phyloP scores from a whole-genome alignment of 176 grass and related monocot species.

The Avena atlantica region DNA sequence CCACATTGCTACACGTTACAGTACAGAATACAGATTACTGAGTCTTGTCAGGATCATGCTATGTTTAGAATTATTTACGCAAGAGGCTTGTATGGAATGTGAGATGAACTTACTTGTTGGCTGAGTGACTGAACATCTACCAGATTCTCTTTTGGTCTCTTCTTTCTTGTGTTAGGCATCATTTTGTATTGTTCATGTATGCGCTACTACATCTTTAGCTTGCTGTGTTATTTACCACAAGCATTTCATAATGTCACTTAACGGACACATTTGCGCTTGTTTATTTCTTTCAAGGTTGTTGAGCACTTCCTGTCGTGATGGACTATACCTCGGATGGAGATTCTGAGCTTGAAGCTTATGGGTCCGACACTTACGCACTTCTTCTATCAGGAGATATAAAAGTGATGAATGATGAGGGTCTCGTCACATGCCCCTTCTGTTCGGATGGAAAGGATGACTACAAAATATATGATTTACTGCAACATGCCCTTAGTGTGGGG shows the following conservation, averaged over 20 bases:
- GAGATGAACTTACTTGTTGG: background rate
- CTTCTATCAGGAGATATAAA: constrained; percentile 57
- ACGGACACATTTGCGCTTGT: background rate
- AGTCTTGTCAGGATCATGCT: background rate
- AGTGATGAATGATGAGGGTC: constrained; percentile 48
- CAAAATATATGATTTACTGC: constrained; percentile 57
- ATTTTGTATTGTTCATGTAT: constrained; percentile 15
- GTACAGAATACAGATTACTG: background rate
- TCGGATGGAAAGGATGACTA: constrained; percentile 52
- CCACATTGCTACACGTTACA: background rate
- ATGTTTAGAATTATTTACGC: background rate
- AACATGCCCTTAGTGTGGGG: constrained; percentile 70
- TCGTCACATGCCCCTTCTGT: constrained; percentile 81
- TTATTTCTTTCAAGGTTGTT: constrained; percentile 10
- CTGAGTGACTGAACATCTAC: constrained; percentile 6
- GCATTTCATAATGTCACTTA: background rate
- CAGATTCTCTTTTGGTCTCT: background rate
- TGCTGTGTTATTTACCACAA: constrained; percentile 1
- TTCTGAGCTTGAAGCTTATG: constrained; percentile 68
- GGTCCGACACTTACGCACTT: constrained; percentile 31
- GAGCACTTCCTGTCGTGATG: constrained; percentile 42
- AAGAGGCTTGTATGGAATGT: constrained; percentile 10
- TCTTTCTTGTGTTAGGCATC: background rate
- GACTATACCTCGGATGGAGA: constrained; percentile 50
- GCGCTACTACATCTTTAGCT: background rate